These are phyloP conservation scores for Fusarium sp. DNA, from an alignment of 2,329 filamentous ascomycete species.

Conservation along the genomic window DNA sequence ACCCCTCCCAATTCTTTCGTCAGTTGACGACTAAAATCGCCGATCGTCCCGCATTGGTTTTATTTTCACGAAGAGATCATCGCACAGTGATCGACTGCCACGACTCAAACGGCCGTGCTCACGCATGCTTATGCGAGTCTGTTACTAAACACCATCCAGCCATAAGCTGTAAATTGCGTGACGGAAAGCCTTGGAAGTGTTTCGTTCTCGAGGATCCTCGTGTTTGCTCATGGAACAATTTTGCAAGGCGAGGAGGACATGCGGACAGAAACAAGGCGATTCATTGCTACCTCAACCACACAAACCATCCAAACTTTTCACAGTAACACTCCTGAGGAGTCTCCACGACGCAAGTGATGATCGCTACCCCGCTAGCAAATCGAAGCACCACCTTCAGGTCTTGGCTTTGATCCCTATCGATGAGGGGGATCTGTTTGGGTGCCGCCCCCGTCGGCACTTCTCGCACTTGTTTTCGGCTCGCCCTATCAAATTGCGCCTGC, in stretches of 20 bases:
- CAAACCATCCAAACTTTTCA: background rate
- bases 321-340: constrained; percentile 2
- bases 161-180: constrained; percentile 7
- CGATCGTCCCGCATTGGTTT: constrained; percentile 30
- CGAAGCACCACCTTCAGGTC: constrained; percentile 24
- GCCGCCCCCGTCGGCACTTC: constrained; percentile 42
- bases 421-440: constrained; percentile 34
- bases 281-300: background rate
- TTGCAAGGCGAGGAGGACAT: background rate
- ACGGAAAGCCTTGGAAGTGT: background rate
- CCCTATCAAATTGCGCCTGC: constrained; percentile 24
- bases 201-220: background rate
- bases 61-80: constrained; percentile 28
- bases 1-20: constrained; percentile 21
- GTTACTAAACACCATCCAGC: constrained; percentile 22
- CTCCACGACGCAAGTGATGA: constrained; percentile 19
- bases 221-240: background rate
- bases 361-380: constrained; percentile 31
- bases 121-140: constrained; percentile 32
- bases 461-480: constrained; percentile 28
- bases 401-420: constrained; percentile 35
- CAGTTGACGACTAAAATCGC: constrained; percentile 25
- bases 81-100: constrained; percentile 37
- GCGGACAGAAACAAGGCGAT: background rate
- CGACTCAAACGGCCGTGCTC: constrained; percentile 35